These are phyloP conservation scores for Acacia acuminata DNA, from an alignment of 306 rosid genomes.

Conservation along the genomic window DNA sequence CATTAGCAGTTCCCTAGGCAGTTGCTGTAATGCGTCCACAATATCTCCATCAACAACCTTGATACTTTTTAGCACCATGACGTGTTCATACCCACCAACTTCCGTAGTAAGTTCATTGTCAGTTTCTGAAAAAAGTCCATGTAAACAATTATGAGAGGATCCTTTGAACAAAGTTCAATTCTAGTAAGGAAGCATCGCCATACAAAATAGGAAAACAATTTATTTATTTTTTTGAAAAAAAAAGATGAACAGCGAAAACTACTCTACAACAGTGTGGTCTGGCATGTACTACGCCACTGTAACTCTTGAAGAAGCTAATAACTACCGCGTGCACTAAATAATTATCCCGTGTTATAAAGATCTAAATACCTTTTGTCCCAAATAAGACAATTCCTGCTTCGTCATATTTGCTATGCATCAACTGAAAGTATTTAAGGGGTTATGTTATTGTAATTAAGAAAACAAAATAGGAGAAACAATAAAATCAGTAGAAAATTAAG, in stretches of 20 bases:
- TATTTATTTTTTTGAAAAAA: background rate
- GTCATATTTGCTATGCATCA: constrained; percentile 62
- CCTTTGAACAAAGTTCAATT: background rate
- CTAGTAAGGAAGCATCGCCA: background rate
- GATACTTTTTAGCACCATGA: constrained; percentile 60
- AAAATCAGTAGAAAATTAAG: background rate
- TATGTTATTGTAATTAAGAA: background rate
- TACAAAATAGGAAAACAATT: background rate
- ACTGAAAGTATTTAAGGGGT: constrained; percentile 44
- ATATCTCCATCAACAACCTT: constrained; percentile 85
- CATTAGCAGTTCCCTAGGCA: constrained; percentile 69
- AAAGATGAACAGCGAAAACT: constrained; percentile 8
- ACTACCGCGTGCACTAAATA: background rate
- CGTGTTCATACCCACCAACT: constrained; percentile 92
- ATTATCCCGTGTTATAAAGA: constrained; percentile 8
- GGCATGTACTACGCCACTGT: background rate
- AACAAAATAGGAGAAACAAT: background rate
- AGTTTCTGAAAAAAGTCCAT: constrained; percentile 58
- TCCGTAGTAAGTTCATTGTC: constrained; percentile 76
- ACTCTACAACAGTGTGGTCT: background rate
- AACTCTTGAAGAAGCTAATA: constrained; percentile 1
- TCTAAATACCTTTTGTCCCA: constrained; percentile 72
- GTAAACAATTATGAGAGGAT: constrained; percentile 30
- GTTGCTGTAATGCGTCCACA: constrained; percentile 62
- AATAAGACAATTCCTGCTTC: constrained; percentile 79